Base-by-base conservation (phyloP, 768 basidiomycete species). In the Fomitopsis serialis region DNA sequence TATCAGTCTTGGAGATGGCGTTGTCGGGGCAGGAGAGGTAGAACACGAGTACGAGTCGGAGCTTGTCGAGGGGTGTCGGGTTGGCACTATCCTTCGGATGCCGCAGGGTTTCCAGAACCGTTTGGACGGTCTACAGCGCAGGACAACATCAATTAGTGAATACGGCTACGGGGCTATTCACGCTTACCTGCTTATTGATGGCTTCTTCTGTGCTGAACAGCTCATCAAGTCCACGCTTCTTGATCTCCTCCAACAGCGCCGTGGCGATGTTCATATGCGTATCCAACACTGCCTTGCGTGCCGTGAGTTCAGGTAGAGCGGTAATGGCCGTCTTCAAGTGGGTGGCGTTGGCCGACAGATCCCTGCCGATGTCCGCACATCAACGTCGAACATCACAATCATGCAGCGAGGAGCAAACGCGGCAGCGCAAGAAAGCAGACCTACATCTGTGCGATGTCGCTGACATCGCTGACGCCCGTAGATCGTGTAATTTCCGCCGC, bases 201-300 rank as follows among this genome's bases (percentile, higher is more conserved):
- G 85, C 82, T 69, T 99, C 97, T 74, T 99, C 97, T 25, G 86
- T 85, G 63, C 94, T 94, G 73, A 97, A 98, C n/a, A 99, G 77
- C 63, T 96, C 96, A 68, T 99, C 97, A 29, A 99, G 77, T 3
- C 91, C 92, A 34, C 97, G 83, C 54, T 85, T 85, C 73, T 98
- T 98, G 74, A 99, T 97, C 35, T 97, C 86, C 66, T 96, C 93
- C 25, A 99, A 74, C 10, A 99, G 72, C 17, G 95, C 89, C 12
- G 95, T 97, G 35, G 96, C 96, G 52, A 99, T 96, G 70, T 98
- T 98, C 95, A 99, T 98, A 67, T 99, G 97, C 2, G 95, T 93
- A 68, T 99, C 97, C 23, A 99, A 79, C 1, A 91, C 95, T 29
- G 93, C 91, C 64, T 99, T 99, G 40, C 97, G 83, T 3, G 97